Evolutionary conservation across 2,329 filamentous ascomycete genomes (phyloP).

Genomic region (Pseudocercospora cruenta): DNA sequence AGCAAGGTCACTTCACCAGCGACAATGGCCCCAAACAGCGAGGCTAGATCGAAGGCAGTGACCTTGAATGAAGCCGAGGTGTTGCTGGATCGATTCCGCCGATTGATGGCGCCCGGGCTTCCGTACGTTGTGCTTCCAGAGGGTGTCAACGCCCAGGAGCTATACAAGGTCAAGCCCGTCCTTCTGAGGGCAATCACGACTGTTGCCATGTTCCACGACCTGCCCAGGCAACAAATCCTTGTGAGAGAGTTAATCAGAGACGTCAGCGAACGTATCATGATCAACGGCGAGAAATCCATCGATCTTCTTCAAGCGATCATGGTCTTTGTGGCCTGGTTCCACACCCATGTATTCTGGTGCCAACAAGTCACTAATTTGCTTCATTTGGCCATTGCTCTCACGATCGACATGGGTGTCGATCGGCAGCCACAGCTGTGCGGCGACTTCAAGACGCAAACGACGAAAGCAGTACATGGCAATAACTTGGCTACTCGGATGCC

Average conservation of each 20-base stretch:
- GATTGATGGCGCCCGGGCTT: constrained; percentile 32
- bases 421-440: constrained; percentile 22
- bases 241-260: constrained; percentile 36
- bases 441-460: constrained; percentile 25
- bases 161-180: constrained; percentile 33
- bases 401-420: constrained; percentile 35
- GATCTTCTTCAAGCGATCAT: constrained; percentile 35
- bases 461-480: constrained; percentile 22
- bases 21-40: neutral
- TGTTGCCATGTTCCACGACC: constrained; percentile 36
- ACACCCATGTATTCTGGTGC: constrained; percentile 37
- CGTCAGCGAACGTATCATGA: constrained; percentile 35
- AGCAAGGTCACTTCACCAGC: neutral
- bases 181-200: constrained; percentile 36
- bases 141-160: constrained; percentile 27
- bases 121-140: constrained; percentile 34
- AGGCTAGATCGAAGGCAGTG: constrained; percentile 18
- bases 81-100: constrained; percentile 33
- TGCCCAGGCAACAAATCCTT: constrained; percentile 32
- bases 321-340: constrained; percentile 19
- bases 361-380: constrained; percentile 36
- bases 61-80: constrained; percentile 33
- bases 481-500: constrained; percentile 6
- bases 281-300: constrained; percentile 37
- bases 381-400: constrained; percentile 35